Evolutionary conservation across 2,329 filamentous ascomycete species (phyloP).

Genomic region (Sphaerulina musiva): DNA sequence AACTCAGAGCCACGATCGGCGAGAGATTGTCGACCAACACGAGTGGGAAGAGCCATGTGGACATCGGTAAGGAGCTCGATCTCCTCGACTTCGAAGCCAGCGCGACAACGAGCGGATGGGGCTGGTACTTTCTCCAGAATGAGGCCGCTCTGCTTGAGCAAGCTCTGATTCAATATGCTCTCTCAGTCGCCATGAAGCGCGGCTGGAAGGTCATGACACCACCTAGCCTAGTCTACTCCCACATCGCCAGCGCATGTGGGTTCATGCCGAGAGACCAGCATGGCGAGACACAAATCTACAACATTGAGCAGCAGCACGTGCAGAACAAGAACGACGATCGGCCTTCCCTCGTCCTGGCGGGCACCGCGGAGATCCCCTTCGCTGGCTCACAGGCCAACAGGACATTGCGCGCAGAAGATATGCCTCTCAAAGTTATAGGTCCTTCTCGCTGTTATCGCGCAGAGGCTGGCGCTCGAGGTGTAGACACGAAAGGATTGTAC

Average conservation of each 20-base stretch:
- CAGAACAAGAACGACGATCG: constrained; percentile 52
- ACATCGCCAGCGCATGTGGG: constrained; percentile 84
- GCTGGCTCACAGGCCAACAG: constrained; percentile 80
- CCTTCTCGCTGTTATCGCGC: constrained; percentile 91
- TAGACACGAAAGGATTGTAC: constrained; percentile 89
- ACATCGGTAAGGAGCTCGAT: constrained; percentile 78
- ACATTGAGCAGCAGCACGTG: constrained; percentile 60
- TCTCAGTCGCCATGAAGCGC: constrained; percentile 62
- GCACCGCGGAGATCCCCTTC: constrained; percentile 89
- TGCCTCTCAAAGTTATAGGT: constrained; percentile 75
- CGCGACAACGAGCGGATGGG: constrained; percentile 82
- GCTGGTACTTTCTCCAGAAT: constrained; percentile 94
- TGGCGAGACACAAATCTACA: constrained; percentile 88
- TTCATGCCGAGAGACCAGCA: constrained; percentile 89
- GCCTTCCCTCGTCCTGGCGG: constrained; percentile 69
- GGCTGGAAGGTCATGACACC: constrained; percentile 79
- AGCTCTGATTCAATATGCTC: constrained; percentile 79
- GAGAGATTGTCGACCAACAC: background rate
- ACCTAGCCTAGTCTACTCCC: constrained; percentile 83
- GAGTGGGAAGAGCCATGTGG: constrained; percentile 45
- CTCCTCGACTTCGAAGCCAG: constrained; percentile 85
- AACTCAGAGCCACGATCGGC: constrained; percentile 68
- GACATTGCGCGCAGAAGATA: constrained; percentile 55
- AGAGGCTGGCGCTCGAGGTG: constrained; percentile 83
- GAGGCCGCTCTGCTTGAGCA: constrained; percentile 92